These are phyloP conservation scores for Coffea eugenioides DNA, from an alignment of 257 asterid species.

Conservation along the genomic window DNA sequence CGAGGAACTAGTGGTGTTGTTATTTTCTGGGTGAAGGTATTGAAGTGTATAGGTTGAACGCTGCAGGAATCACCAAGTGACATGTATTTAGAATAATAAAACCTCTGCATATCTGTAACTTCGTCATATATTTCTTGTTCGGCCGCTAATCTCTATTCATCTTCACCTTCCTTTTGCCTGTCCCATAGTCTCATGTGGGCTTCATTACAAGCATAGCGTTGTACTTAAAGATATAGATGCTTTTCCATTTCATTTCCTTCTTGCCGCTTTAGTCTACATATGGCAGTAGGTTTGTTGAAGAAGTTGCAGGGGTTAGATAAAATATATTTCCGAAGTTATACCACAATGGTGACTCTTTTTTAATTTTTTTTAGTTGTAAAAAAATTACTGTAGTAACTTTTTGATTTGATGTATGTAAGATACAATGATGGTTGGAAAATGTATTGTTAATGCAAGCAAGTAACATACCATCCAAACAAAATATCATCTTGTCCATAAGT, in stretches of 20 bases:
- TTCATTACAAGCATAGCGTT: too few species aligned
- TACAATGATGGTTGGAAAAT: too few species aligned
- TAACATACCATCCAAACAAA: too few species aligned
- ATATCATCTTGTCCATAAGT: neutral
- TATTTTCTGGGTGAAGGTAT: neutral
- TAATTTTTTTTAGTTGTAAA: too few species aligned
- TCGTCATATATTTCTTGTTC: neutral
- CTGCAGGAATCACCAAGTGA: constrained; percentile 6
- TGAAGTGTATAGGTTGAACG: neutral
- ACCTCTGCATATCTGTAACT: neutral
- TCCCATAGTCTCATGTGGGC: neutral
- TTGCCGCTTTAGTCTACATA: neutral
- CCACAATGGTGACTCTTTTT: too few species aligned
- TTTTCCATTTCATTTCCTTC: neutral
- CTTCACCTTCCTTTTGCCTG: neutral
- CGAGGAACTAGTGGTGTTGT: neutral
- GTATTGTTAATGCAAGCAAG: too few species aligned
- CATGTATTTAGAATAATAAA: constrained; percentile 20
- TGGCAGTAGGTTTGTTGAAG: neutral
- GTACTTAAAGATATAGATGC: neutral
- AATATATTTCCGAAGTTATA: neutral
- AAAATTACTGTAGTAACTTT: too few species aligned
- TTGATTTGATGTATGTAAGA: too few species aligned
- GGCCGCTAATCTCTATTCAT: neutral
- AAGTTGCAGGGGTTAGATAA: neutral